These are phyloP conservation scores for Hypholoma fasciculare DNA, from an alignment of 768 basidiomycete genomes.

Conservation along the genomic window DNA sequence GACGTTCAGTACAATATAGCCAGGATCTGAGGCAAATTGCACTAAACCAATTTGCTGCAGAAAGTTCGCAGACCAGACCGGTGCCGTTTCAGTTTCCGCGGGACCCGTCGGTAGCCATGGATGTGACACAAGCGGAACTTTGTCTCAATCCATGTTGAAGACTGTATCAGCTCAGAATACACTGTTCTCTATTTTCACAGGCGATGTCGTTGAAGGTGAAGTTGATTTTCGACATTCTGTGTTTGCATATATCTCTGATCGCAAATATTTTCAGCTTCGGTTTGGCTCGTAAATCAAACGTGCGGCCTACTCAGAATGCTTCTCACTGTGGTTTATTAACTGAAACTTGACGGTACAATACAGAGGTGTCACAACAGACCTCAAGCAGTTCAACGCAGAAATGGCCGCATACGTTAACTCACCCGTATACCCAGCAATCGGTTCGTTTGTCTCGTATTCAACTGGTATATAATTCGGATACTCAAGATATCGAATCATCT, in stretches of 20 bases:
- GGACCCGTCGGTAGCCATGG: conserved; percentile 46
- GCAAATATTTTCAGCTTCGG: conserved; percentile 38
- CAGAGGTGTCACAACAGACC: conserved; percentile 46
- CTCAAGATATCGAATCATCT: conserved; percentile 15
- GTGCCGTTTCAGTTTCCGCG: conserved; percentile 41
- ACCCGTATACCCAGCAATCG: conserved; percentile 50
- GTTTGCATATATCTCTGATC: background rate
- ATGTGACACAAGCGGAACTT: conserved; percentile 52
- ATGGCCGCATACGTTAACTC: conserved; percentile 38
- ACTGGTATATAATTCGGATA: background rate
- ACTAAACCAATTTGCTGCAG: conserved; percentile 65
- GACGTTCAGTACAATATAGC: conserved; percentile 25
- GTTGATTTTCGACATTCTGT: too few relatives aligned
- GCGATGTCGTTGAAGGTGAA: conserved; percentile 62
- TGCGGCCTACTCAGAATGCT: conserved; percentile 20
- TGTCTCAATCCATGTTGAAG: conserved; percentile 51
- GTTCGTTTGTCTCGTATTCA: conserved; percentile 23
- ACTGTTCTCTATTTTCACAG: conserved; percentile 60
- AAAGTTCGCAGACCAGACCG: conserved; percentile 40
- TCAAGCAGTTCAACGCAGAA: conserved; percentile 45
- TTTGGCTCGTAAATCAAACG: conserved; percentile 51
- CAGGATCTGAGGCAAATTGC: conserved; percentile 57
- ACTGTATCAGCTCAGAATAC: conserved; percentile 38
- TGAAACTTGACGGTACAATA: background rate
- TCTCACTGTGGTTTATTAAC: background rate